A percentile compares a stretch with the other conserved stretches of the same genome.
Conservation (phyloP, 306 rosid species). For the Quercus ilex region DNA sequence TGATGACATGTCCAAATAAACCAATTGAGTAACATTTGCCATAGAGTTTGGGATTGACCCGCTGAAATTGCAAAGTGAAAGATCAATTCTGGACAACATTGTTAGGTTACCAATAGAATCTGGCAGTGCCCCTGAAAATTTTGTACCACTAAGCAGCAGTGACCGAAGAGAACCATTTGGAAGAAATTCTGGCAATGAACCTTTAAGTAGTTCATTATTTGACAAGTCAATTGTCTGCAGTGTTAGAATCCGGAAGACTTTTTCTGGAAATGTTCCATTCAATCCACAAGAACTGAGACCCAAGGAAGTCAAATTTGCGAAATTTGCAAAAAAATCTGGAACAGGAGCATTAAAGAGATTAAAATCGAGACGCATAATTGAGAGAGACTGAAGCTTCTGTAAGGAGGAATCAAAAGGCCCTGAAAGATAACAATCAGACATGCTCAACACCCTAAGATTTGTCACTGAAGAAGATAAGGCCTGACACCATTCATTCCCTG, state of each 20-base stretch:
- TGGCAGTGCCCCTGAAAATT: slow-evolving; percentile 29
- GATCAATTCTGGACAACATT: slow-evolving; percentile 23
- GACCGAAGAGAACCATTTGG: background rate
- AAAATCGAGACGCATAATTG: slow-evolving; percentile 24
- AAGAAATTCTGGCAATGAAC: slow-evolving; percentile 33
- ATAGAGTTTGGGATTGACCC: slow-evolving; percentile 28
- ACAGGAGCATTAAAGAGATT: too few relatives aligned
- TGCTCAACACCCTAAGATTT: slow-evolving; percentile 20
- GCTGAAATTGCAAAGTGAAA: slow-evolving; percentile 24
- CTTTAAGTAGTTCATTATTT: slow-evolving; percentile 13
- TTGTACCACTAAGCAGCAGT: slow-evolving; percentile 7
- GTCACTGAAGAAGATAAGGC: slow-evolving; percentile 2
- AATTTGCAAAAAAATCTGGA: slow-evolving; percentile 19
- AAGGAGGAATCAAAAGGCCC: slow-evolving; percentile 29
- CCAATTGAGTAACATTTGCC: slow-evolving; percentile 25
- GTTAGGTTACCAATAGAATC: slow-evolving; percentile 13
- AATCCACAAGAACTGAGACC: slow-evolving; percentile 1
- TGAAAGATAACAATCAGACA: background rate
- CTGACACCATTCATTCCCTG: slow-evolving; percentile 41
- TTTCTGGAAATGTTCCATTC: slow-evolving; percentile 22
- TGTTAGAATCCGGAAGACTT: slow-evolving; percentile 20
- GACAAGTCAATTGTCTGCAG: slow-evolving; percentile 26
- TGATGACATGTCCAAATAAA: slow-evolving; percentile 24
- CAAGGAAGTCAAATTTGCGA: slow-evolving; percentile 18
- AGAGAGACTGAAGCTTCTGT: slow-evolving; percentile 14